Evolutionary conservation across 2,329 filamentous ascomycete species (phyloP), one percentile per base, ranked within the genome.

Genomic region (Macrophomina phaseolina): DNA sequence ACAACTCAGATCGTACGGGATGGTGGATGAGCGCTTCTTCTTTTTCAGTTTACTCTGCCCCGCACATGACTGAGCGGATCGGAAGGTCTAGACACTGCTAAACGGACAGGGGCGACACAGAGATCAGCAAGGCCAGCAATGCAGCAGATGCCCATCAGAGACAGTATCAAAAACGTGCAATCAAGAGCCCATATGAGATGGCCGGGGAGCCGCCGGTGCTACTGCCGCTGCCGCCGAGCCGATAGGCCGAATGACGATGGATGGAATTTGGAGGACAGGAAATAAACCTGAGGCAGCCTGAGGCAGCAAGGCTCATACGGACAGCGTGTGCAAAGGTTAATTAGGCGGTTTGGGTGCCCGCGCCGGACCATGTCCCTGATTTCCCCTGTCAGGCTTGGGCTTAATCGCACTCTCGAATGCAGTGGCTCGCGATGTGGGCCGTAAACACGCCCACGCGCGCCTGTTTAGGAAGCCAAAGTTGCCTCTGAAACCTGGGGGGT

Each of bases 201-300:
- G 16, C 56, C 56, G 56, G 18, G 46, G 55, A 60, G 16, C 18
- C 12, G 23, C 55, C 55, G 55, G 30, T 23, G 5, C 52, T 11
- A n/a, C n/a, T 36, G 36, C 42, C 38, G 52, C 11, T 55, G 7
- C 18, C 18, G 48, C 18, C 48, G 18, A 30, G 12, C 30, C 32
- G n/a, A 18, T n/a, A 30, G 30, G 9, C 45, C 45, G 58, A 49
- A 23, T 8, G 40, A 23, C 23, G 40, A 48, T 18, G 36, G 28
- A 46, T 42, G 30, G 28, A 23, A 38, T 38, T 38, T 8, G 36
- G 32, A 23, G 51, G 4, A 2, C 40, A 16, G 6, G 23, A 32
- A 40, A 36, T 62, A 48, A 38, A 62, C 23, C 30, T 48, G 30
- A 62, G 6, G 56, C 56, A 60, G 28, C 28, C 42, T 45, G 40